A percentile compares a stretch with the other conserved stretches of the same genome.
Evolutionary conservation across 176 grass and related monocot species (phyloP).

Genomic region (Aegilops speltoides): DNA sequence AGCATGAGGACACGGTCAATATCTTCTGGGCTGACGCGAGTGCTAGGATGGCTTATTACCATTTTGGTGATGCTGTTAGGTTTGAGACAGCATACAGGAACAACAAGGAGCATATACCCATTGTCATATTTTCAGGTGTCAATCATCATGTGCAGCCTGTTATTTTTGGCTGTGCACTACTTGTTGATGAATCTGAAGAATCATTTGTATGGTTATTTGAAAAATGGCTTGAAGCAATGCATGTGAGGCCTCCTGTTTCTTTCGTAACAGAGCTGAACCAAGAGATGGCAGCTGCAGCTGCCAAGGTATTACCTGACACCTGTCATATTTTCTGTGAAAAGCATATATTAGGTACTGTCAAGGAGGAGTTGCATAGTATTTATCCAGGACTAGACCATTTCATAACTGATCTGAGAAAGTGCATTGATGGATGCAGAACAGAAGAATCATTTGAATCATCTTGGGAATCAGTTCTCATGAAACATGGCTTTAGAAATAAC

Average conservation of each 20-base stretch:
- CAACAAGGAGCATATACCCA: conserved; percentile 67
- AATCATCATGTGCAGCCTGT: conserved; percentile 90
- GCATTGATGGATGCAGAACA: conserved; percentile 62
- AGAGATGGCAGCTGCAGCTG: conserved; percentile 55
- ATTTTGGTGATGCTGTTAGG: conserved; percentile 71
- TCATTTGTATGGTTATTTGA: conserved; percentile 91
- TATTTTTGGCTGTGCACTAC: conserved; percentile 84
- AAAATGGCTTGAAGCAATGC: conserved; percentile 92
- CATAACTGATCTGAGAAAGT: conserved; percentile 63
- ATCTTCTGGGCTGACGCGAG: conserved; percentile 90
- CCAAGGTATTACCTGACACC: conserved; percentile 66
- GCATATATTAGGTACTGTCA: conserved; percentile 60
- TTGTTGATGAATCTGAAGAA: conserved; percentile 80
- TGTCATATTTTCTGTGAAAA: conserved; percentile 73
- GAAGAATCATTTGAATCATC: conserved; percentile 70
- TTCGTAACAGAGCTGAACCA: conserved; percentile 75
- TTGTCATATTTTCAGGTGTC: conserved; percentile 83
- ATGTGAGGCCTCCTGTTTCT: conserved; percentile 57
- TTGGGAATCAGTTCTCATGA: conserved; percentile 57
- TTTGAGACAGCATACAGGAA: conserved; percentile 17
- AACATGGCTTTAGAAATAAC: conserved; percentile 64
- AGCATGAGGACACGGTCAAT: conserved; percentile 59
- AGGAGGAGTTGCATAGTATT: conserved; percentile 55
- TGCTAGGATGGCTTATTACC: conserved; percentile 79
- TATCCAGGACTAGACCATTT: conserved; percentile 52